These are phyloP conservation scores for Pestalotiopsis sp. DNA, from an alignment of 2,329 filamentous ascomycete species.

Conservation along the genomic window DNA sequence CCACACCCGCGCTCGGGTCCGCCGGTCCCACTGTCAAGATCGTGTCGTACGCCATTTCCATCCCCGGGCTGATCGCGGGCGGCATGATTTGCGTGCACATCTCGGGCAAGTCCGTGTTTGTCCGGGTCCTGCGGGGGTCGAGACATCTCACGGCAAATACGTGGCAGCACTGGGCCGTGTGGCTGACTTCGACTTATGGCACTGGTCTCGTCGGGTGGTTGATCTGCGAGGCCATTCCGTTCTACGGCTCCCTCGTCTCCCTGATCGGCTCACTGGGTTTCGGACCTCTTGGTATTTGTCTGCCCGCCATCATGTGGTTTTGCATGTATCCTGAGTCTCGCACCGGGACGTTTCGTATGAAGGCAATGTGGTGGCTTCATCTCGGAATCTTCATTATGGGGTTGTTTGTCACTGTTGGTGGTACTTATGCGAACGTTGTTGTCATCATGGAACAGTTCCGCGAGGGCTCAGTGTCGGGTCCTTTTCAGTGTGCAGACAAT, in stretches of 20 bases:
- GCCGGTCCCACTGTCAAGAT: background rate
- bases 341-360: background rate
- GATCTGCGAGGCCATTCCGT: background rate
- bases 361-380: background rate
- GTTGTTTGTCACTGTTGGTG: background rate
- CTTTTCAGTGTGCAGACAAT: background rate
- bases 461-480: background rate
- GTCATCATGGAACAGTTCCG: background rate
- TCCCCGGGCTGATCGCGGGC: background rate
- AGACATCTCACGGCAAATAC: background rate
- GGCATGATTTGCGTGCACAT: slow-evolving; percentile 1
- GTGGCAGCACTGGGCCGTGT: background rate
- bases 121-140: background rate
- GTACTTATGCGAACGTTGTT: background rate
- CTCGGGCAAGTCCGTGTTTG: background rate
- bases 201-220: background rate
- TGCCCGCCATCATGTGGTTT: background rate
- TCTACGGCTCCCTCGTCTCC: background rate
- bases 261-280: background rate
- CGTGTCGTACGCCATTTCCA: background rate
- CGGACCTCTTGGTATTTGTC: background rate
- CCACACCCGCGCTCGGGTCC: background rate
- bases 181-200: background rate
- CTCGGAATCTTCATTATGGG: background rate
- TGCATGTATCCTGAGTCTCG: background rate